Percentiles rank a stretch among this genome's conserved stretches.
phyloP scores from a whole-genome alignment of 495 filamentous ascomycete genomes.

The Penicillium roqueforti region DNA sequence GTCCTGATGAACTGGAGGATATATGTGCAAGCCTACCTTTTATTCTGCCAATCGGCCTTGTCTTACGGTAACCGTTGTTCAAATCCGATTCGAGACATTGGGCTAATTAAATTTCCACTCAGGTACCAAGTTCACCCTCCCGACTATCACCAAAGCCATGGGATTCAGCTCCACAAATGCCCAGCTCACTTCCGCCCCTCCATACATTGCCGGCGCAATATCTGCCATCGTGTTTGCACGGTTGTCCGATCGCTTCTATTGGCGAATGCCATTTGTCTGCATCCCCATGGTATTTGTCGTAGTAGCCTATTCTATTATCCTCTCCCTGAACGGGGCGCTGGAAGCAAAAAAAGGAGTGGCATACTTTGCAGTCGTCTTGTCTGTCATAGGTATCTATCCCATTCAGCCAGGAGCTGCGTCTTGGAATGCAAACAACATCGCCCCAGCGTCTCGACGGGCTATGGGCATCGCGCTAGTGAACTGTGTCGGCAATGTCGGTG shows the following conservation, averaged over 20 bases:
- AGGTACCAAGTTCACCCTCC: constrained; percentile 5
- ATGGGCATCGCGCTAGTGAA: constrained; percentile 9
- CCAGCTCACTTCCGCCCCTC: neutral
- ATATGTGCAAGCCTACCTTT: constrained; percentile 26
- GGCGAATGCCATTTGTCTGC: constrained; percentile 4
- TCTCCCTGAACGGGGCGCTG: neutral
- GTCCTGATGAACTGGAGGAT: constrained; percentile 27
- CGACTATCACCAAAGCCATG: constrained; percentile 1
- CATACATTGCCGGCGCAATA: constrained; percentile 1
- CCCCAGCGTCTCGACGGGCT: neutral
- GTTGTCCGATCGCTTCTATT: neutral
- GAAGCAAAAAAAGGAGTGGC: neutral
- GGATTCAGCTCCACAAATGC: neutral
- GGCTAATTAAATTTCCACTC: neutral
- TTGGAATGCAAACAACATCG: constrained; percentile 12
- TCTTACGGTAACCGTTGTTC: constrained; percentile 21
- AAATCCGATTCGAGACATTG: too few species aligned
- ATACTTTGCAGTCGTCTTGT: constrained; percentile 1
- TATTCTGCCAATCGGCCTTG: constrained; percentile 26
- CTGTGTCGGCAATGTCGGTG: constrained; percentile 9
- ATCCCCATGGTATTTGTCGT: neutral
- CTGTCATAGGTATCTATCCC: constrained; percentile 1
- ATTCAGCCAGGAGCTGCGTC: constrained; percentile 2
- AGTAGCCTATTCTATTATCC: constrained; percentile 1
- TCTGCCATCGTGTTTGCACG: neutral